Conservation (phyloP, 2,329 filamentous ascomycete species). For the Aspergillus tanneri region DNA sequence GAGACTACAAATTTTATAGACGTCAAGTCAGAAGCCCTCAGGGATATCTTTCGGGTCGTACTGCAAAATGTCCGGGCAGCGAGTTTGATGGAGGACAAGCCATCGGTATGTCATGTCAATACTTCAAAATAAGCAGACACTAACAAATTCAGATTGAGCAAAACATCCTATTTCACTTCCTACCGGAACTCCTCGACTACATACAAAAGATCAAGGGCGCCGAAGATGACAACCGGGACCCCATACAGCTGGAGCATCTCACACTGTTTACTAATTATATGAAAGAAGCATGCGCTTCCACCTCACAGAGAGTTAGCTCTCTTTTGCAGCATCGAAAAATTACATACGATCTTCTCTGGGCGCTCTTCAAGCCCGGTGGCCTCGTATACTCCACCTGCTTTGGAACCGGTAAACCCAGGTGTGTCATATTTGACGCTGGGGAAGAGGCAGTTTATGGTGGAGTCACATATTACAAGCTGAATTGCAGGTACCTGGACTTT, state of each 20-base stretch:
- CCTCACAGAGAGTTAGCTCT: conserved; percentile 13
- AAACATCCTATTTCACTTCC: conserved; percentile 16
- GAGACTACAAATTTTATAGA: not conserved
- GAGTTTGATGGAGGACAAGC: not conserved
- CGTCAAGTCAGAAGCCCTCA: not conserved
- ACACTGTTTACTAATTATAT: conserved; percentile 1
- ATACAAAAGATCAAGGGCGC: conserved; percentile 1
- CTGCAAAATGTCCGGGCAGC: not conserved
- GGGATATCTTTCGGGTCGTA: not conserved
- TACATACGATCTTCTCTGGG: conserved; percentile 33
- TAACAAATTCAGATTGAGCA: conserved; percentile 10
- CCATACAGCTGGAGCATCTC: not conserved
- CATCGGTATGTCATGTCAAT: not conserved
- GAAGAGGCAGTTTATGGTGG: no score
- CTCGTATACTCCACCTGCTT: conserved; percentile 21
- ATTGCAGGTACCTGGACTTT: conserved; percentile 26
- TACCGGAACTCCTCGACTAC: conserved; percentile 12
- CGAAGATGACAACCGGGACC: no score
- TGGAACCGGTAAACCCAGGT: conserved; percentile 10
- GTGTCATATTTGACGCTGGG: conserved; percentile 15
- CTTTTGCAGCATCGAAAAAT: conserved; percentile 27
- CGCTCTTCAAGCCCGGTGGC: conserved; percentile 32
- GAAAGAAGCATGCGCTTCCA: conserved; percentile 12
- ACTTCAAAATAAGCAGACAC: not conserved
- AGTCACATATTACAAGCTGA: conserved; percentile 8